Conservation (phyloP, 148 eudicot species). For the Diospyros lotus region DNA sequence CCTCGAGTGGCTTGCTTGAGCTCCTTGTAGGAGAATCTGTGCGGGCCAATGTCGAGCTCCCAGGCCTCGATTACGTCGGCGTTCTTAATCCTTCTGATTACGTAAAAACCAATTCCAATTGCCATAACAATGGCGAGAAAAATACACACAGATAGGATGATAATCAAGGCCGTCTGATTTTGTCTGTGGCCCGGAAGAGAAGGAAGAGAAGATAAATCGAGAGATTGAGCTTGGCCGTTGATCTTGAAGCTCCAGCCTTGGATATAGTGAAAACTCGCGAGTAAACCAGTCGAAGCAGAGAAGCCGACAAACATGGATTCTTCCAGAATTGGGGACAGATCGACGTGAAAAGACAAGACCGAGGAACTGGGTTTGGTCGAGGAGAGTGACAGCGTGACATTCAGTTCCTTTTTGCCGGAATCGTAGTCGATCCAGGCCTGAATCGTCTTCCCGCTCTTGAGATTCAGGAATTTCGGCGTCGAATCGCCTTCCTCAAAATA, state of each 20-base stretch:
- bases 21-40: conserved; percentile 60
- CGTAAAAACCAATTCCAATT: conserved; percentile 20
- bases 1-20: conserved; percentile 71
- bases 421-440: conserved; percentile 80
- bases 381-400: conserved; percentile 54
- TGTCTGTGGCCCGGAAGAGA: conserved; percentile 33
- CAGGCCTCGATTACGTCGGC: conserved; percentile 67
- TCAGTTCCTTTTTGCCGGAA: conserved; percentile 27
- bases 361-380: conserved; percentile 41
- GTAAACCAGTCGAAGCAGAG: conserved; percentile 77
- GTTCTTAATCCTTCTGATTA: conserved; percentile 44
- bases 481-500: conserved; percentile 47
- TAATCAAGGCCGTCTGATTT: conserved; percentile 28
- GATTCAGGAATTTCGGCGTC: conserved; percentile 31
- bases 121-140: conserved; percentile 24
- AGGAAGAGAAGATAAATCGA: conserved; percentile 54
- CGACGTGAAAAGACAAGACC: conserved; percentile 47
- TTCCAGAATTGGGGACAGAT: conserved; percentile 47
- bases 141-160: conserved; percentile 35
- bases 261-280: conserved; percentile 70
- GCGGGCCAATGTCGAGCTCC: conserved; percentile 81
- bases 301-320: conserved; percentile 73
- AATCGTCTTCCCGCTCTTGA: conserved; percentile 55
- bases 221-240: conserved; percentile 51
- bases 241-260: conserved; percentile 75